A percentile compares a stretch with the other conserved stretches of the same genome.
Conservation (phyloP, 495 filamentous ascomycete species). For the Cairneyella variabilis region DNA sequence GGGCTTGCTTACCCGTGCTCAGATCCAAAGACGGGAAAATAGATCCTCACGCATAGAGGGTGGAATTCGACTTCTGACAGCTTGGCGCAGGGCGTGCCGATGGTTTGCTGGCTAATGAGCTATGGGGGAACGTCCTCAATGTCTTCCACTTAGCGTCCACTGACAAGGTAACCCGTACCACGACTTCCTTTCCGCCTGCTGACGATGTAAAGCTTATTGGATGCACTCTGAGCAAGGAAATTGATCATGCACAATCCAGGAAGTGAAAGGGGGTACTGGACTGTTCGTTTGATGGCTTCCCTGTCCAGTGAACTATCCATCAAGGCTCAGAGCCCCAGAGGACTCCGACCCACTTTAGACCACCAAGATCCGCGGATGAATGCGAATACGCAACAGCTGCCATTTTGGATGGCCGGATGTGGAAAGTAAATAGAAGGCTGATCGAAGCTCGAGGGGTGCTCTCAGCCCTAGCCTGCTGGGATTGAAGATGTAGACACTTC, state of each 20-base stretch:
- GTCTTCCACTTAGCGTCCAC: conserved; percentile 49
- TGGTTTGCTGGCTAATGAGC: no score
- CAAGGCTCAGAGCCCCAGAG: background rate
- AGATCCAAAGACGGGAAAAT: background rate
- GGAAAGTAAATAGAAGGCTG: background rate
- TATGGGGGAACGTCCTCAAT: no score
- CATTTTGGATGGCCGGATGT: background rate
- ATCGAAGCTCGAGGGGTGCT: background rate
- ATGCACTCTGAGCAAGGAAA: background rate
- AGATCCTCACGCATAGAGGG: no score
- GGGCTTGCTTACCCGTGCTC: background rate
- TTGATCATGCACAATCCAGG: background rate
- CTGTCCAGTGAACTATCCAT: background rate
- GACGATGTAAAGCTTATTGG: conserved; percentile 29
- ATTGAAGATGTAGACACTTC: background rate
- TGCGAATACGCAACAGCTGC: background rate
- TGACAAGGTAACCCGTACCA: conserved; percentile 52
- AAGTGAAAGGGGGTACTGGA: background rate
- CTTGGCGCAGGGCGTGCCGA: no score
- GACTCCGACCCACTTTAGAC: background rate
- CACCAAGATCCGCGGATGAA: background rate
- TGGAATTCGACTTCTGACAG: no score
- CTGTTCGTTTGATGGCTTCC: background rate
- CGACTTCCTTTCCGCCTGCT: conserved; percentile 23
- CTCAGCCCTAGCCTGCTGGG: background rate